Evolutionary conservation across 139 green algal genomes (phyloP).

Genomic region (Desmodesmus armatus): DNA sequence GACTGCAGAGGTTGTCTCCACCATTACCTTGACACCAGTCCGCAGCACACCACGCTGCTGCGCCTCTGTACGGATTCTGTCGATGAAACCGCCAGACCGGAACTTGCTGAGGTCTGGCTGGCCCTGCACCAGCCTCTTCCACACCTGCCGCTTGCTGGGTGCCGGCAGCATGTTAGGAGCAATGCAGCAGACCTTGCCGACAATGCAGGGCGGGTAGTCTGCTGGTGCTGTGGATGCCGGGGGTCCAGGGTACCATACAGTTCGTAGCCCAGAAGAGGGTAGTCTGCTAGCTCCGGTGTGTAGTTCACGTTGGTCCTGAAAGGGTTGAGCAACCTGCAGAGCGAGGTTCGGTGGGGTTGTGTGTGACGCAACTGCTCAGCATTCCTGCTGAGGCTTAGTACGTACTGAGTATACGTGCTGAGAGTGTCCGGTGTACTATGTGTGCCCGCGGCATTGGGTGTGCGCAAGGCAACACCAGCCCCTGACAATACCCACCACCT

Average conservation of each 20-base stretch:
- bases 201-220: background rate
- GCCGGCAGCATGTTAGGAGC: no score
- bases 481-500: no score
- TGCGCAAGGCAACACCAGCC: no score
- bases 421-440: no score
- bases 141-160: background rate
- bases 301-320: background rate
- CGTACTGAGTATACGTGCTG: background rate
- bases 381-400: background rate
- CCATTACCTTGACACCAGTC: no score
- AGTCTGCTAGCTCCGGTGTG: background rate
- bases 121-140: background rate
- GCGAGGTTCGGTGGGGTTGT: background rate
- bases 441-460: no score
- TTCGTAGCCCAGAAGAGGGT: background rate
- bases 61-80: no score
- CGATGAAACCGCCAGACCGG: no score
- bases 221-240: no score
- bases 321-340: slow-evolving; percentile 12
- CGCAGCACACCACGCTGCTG: no score
- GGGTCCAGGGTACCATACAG: no score
- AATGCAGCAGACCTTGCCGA: background rate
- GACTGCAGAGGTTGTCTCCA: no score
- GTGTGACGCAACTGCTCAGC: background rate
- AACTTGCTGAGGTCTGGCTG: background rate